These are phyloP conservation scores for Nannizziopsis barbatae DNA, from an alignment of 2,329 filamentous ascomycete genomes.

Conservation along the genomic window DNA sequence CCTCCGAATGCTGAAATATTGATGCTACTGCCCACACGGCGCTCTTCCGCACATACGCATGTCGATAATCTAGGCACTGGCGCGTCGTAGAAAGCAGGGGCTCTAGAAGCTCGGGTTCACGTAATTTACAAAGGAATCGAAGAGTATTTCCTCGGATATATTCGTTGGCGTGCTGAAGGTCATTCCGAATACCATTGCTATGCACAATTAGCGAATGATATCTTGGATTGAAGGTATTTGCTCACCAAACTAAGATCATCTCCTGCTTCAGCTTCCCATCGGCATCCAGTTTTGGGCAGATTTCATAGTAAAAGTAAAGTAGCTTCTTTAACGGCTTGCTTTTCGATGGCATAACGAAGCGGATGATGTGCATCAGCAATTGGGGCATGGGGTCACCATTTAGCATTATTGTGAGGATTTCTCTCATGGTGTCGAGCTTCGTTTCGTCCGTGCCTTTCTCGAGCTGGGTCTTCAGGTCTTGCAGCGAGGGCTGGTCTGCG, in stretches of 20 bases:
- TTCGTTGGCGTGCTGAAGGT: conserved; percentile 94
- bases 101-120: conserved; percentile 91
- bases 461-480: conserved; percentile 83
- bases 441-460: conserved; percentile 89
- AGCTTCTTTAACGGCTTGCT: conserved; percentile 95
- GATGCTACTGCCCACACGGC: conserved; percentile 90
- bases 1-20: conserved; percentile 81
- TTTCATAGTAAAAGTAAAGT: conserved; percentile 98
- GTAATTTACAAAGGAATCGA: conserved; percentile 90
- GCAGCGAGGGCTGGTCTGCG: conserved; percentile 77
- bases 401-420: conserved; percentile 91
- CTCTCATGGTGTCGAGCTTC: conserved; percentile 94
- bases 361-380: conserved; percentile 98
- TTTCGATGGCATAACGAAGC: conserved; percentile 98
- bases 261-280: conserved; percentile 96
- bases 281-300: conserved; percentile 89
- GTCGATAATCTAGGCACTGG: conserved; percentile 85
- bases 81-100: conserved; percentile 86
- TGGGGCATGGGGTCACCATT: conserved; percentile 94
- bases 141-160: conserved; percentile 97
- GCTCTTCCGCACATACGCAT: conserved; percentile 97
- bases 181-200: conserved; percentile 96
- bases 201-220: conserved; percentile 2
- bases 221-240: conserved; percentile 1
- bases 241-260: conserved; percentile 96